Base-by-base conservation (phyloP, 2,329 filamentous ascomycete genomes). In the Diaporthe eres region DNA sequence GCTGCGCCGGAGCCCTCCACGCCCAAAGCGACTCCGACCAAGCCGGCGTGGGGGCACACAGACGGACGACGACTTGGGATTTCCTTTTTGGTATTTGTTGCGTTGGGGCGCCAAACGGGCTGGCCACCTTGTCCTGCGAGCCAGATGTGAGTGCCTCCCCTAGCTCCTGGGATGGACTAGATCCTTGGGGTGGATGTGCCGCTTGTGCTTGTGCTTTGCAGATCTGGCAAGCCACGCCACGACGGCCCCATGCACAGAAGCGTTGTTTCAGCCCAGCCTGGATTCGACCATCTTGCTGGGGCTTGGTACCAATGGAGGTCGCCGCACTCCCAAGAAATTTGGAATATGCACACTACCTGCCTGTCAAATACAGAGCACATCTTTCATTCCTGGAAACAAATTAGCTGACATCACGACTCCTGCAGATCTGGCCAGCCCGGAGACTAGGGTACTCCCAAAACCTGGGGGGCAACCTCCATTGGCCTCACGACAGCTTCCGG, bases 31-130 rank as follows among this genome's bases (percentile, higher is more conserved):
- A 53, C 57, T 42, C 39, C 47, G 34, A 42, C 17, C 51, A 42
- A 73, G 71, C 70, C 67, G 58, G 58, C 65, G 65, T 74, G 75
- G 75, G 75, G 72, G 65, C 51, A 53, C 34, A 51, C 10, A 49
- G 71, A 42, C 12, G 25, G 39, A 34, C 42, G 49, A 7, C 47
- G 49, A 7, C 57, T 67, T 22, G 61, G 68, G 34, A 42, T 37
- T 72, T 72, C 58, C 68, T 39, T 60, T 58, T 57, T 71, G n/a
- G 74, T 65, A 39, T 19, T 5, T 28, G 19, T 51, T 42, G 39
- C 28, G 31, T 44, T 42, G 51, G 61, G 37, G 44, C 19, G 34
- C 34, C 65, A 53, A 55, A 51, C 39, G 71, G 47, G 51, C 37
- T 68, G 28, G 42, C 60, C 15, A 58, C 37, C 44, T 31, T 17